Base-by-base conservation (phyloP, 371 early-diverging fungal species). In the Gilbertella persicaria region DNA sequence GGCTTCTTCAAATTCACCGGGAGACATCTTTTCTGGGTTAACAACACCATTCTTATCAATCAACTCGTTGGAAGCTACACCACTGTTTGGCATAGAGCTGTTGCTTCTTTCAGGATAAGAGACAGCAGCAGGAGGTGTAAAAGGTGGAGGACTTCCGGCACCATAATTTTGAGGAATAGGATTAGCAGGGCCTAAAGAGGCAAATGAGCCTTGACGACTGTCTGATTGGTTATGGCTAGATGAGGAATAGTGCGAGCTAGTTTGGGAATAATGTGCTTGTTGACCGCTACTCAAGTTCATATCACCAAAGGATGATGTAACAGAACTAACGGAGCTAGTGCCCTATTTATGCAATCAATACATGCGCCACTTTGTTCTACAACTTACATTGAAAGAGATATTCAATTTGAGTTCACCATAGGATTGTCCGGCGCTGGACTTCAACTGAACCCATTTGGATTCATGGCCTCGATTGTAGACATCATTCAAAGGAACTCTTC, bases 151-250 rank as follows among this genome's bases (percentile, higher is more conserved):
- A 24, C 20, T 50, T n/a, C 63, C 58, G 17, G 58, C 45, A 39
- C 63, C 63, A 42, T 63, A 63, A 24, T 63, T 63, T 10, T 53
- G 28, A 50, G 63, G 63, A 36, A 63, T 57, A 30, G 63, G 63
- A 9, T 63, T 63, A 30, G 63, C 53, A 35, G 63, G 63, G 19
- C 63, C 63, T 35, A 63, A 45, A 14, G 63, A 58, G 24, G 63
- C 29, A 28, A 36, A 63, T 8, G 58, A 57, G 29, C 50, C 14
- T 51, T 57, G 53, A 26, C 62, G 62, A 20, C 62, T 57, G 6
- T 57, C 56, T 21, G 59, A 57, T 30, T 50, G 50, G 20, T 35
- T 35, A 14, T 57, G 58, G 30, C 43, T 37, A 20, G 37, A 30
- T 23, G 51, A 29, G 28, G 45, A 24, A 25, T 45, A 45, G 16